Evolutionary conservation across 2,329 filamentous ascomycete species (phyloP).

Genomic region (Fusarium pilosicola): DNA sequence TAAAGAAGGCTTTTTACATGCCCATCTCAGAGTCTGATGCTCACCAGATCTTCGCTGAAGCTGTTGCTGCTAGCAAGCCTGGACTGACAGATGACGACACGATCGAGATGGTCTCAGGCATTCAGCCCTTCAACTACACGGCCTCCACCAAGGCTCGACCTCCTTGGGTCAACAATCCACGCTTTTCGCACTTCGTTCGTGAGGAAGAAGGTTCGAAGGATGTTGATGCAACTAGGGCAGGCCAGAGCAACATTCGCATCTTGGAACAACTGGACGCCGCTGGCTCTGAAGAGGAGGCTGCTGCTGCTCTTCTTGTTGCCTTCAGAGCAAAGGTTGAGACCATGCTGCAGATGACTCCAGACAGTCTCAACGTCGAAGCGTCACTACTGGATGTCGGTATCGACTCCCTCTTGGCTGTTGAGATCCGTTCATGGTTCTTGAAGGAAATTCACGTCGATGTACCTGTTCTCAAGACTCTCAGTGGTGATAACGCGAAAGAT

Average conservation of each 20-base stretch:
- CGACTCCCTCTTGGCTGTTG: background rate
- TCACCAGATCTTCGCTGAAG: slow-evolving; percentile 4
- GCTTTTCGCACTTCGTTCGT: background rate
- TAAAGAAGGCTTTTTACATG: background rate
- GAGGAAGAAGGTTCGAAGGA: background rate
- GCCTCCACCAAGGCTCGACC: background rate
- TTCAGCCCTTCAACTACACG: background rate
- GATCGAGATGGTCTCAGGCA: background rate
- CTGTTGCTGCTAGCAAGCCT: background rate
- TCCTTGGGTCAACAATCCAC: slow-evolving; percentile 2
- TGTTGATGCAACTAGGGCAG: background rate
- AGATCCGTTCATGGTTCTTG: slow-evolving; percentile 7
- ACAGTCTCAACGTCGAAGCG: background rate
- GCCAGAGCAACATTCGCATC: background rate
- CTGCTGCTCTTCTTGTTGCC: background rate
- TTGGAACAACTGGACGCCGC: background rate
- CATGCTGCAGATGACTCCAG: background rate
- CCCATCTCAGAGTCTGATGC: background rate
- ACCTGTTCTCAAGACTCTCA: background rate
- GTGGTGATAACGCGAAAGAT: background rate
- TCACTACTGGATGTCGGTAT: background rate
- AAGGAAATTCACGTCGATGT: slow-evolving; percentile 2
- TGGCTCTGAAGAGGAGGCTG: background rate
- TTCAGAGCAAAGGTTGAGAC: background rate
- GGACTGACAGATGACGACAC: background rate